Evolutionary conservation across 2,329 filamentous ascomycete species (phyloP).

Genomic region (Orbilia ellipsospora): DNA sequence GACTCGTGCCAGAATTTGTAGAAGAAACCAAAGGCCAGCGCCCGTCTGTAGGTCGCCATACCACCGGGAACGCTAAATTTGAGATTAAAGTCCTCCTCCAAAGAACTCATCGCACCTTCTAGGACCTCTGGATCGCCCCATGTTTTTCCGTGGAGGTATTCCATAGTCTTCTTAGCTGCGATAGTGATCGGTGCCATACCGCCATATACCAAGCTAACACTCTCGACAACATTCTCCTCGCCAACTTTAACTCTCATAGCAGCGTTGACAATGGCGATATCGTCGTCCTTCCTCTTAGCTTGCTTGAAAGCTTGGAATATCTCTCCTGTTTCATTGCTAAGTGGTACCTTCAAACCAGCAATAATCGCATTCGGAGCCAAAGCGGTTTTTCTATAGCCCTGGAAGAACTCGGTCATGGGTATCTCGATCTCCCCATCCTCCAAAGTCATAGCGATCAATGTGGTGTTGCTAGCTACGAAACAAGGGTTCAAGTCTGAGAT

Average conservation of each 20-base stretch:
- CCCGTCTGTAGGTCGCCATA: slow-evolving; percentile 96
- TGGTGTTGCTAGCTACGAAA: slow-evolving; percentile 85
- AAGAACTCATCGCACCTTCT: slow-evolving; percentile 86
- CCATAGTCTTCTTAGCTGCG: slow-evolving; percentile 81
- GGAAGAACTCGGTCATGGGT: slow-evolving; percentile 94
- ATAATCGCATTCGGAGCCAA: slow-evolving; percentile 85
- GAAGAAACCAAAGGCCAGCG: slow-evolving; percentile 91
- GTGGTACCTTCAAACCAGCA: slow-evolving; percentile 84
- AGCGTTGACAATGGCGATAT: slow-evolving; percentile 96
- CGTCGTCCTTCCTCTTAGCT: slow-evolving; percentile 95
- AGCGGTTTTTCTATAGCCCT: slow-evolving; percentile 86
- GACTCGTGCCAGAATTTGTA: slow-evolving; percentile 97
- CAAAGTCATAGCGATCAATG: slow-evolving; percentile 81
- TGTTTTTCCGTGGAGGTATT: slow-evolving; percentile 79
- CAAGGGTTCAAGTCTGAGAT: slow-evolving; percentile 97
- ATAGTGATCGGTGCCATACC: slow-evolving; percentile 94
- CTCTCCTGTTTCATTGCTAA: slow-evolving; percentile 79
- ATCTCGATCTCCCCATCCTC: slow-evolving; percentile 77
- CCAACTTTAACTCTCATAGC: slow-evolving; percentile 80
- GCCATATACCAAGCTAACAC: slow-evolving; percentile 85
- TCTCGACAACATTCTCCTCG: slow-evolving; percentile 75
- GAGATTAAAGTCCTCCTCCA: slow-evolving; percentile 90
- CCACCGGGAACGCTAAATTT: slow-evolving; percentile 91
- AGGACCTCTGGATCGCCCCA: slow-evolving; percentile 84
- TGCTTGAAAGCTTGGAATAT: slow-evolving; percentile 94